phyloP scores from a whole-genome alignment of 2,329 filamentous ascomycete species.

The Neofusicoccum laricinum region DNA sequence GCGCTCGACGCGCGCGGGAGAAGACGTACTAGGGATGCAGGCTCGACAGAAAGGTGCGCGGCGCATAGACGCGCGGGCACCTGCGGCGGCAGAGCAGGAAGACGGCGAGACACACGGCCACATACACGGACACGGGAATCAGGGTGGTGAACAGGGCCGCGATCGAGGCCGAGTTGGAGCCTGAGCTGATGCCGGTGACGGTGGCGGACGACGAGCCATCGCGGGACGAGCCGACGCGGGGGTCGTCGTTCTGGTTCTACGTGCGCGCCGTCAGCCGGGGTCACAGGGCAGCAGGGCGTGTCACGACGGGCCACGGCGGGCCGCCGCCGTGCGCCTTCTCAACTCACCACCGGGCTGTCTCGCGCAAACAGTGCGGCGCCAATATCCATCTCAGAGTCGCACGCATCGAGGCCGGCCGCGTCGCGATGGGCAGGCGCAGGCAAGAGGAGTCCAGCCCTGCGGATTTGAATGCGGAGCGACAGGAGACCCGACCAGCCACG shows the following conservation, averaged over 20 bases:
- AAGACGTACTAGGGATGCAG: constrained; percentile 20
- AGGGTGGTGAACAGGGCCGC: constrained; percentile 50
- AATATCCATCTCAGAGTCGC: not conserved
- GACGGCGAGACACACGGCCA: constrained; percentile 48
- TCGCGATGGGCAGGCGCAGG: not conserved
- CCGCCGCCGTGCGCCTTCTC: too few species aligned
- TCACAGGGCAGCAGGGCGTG: too few species aligned
- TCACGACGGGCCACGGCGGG: too few species aligned
- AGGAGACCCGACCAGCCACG: not conserved
- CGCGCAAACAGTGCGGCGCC: not conserved
- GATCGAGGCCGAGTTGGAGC: constrained; percentile 32
- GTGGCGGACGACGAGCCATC: constrained; percentile 42
- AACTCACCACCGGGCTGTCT: not conserved
- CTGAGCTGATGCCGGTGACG: constrained; percentile 34
- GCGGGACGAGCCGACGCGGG: constrained; percentile 44
- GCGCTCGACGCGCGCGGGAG: not conserved
- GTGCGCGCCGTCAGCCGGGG: not conserved
- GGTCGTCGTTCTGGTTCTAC: constrained; percentile 27
- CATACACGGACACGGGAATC: constrained; percentile 51
- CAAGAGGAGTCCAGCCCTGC: not conserved
- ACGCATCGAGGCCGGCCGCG: not conserved
- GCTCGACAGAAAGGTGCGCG: constrained; percentile 34
- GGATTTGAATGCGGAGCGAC: not conserved
- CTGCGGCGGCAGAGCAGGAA: constrained; percentile 53
- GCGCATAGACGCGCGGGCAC: constrained; percentile 54